Percentiles rank a stretch among this genome's conserved stretches.
Evolutionary conservation across 768 basidiomycete species (phyloP).

Genomic region (Collybiopsis luxurians): DNA sequence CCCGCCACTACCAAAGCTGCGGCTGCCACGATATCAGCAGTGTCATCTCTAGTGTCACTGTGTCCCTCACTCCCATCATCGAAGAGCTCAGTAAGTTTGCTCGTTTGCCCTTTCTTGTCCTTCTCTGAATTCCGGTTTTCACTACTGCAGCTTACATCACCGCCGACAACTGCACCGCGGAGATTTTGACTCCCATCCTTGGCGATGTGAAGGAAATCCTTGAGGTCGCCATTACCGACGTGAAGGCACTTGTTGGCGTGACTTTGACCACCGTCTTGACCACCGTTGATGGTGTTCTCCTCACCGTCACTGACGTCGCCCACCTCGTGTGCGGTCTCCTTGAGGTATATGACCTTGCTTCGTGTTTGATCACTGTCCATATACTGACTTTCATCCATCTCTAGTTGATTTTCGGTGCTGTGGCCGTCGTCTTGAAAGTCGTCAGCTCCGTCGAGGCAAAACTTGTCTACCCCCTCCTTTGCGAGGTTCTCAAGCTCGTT

Average conservation of each 20-base stretch:
- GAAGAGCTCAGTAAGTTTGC: conserved; percentile 3
- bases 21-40: conserved; percentile 4
- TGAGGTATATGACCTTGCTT: conserved; percentile 1
- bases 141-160: conserved; percentile 8
- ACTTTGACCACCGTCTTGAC: conserved; percentile 6
- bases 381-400: no score
- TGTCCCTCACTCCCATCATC: conserved; percentile 6
- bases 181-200: conserved; percentile 9
- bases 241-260: conserved; percentile 3
- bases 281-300: conserved; percentile 7
- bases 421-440: conserved; percentile 1
- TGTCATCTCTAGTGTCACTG: conserved; percentile 1
- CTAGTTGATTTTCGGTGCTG: conserved; percentile 11
- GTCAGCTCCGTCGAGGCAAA: not conserved
- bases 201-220: conserved; percentile 4
- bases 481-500: conserved; percentile 7
- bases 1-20: not conserved
- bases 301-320: conserved; percentile 7
- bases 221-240: conserved; percentile 7
- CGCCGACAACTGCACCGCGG: conserved; percentile 5
- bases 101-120: not conserved
- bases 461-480: not conserved
- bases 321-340: conserved; percentile 6
- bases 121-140: no score
- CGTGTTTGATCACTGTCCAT: no score